Evolutionary conservation across 176 grass and related monocot species (phyloP), one percentile per base, ranked within the genome.

Genomic region (Thalia dealbata): DNA sequence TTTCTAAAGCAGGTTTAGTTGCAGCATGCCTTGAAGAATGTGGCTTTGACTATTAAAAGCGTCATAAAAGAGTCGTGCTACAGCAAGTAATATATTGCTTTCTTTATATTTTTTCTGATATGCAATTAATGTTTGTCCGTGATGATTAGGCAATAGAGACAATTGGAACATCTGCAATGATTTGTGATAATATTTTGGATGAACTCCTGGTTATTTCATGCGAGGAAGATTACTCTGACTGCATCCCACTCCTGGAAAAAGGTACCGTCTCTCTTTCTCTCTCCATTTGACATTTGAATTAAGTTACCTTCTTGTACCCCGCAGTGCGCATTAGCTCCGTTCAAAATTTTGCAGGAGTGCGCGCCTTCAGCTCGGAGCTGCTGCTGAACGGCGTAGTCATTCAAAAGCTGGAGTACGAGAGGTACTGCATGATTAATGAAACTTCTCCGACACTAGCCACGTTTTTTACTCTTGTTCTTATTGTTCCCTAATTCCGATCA

Each of bases 121-220:
- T 58, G 22, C 19, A n/a, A 58, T 58, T n/a, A 23, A 58, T 58
- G 54, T 7, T 8, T 3, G 54, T n/a, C 19, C 19, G 22, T 38
- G 54, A 48, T 48, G 45, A 48, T 32, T 66, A 96, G 92, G 86
- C 86, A 87, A 77, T 92, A 21, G 84, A 91, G 72, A 96, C 75
- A 76, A 79, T 96, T 15, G 89, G 84, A 26, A 89, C 89, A 83
- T 92, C 86, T 58, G 72, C 81, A 64, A 82, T 71, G 73, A 92
- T 85, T 38, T 4, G 32, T 2, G 4, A 38, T 38, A 38, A 38
- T 38, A 38, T 38, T 59, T 79, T 74, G 41, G 84, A 85, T 79
- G 84, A 96, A 54, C 82, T 96, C 78, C 83, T 96, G 64, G 71
- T 92, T 41, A 79, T 92, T 60, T 89, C 92, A 77, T 96, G 84